Conservation (phyloP, 2,329 filamentous ascomycete genomes). For the Aspergillus sp. region DNA sequence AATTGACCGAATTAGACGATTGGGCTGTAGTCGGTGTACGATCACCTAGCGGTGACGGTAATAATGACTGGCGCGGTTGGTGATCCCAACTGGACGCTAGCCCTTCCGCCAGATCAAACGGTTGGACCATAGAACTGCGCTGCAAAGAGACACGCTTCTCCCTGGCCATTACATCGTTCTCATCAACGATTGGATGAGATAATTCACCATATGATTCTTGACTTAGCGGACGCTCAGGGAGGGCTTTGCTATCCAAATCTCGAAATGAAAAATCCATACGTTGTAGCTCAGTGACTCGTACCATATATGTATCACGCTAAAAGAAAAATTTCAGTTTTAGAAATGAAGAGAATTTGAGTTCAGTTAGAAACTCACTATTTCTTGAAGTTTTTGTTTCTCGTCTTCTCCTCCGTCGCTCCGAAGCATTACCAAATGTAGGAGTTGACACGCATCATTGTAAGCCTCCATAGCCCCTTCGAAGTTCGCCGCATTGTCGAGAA, state of each 20-base stretch:
- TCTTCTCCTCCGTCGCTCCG: slow-evolving; percentile 85
- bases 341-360: slow-evolving; percentile 11
- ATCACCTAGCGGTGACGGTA: slow-evolving; percentile 38
- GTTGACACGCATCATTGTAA: slow-evolving; percentile 84
- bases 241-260: slow-evolving; percentile 65
- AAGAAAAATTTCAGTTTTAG: slow-evolving; percentile 15
- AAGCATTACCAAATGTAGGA: slow-evolving; percentile 84
- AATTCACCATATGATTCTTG: slow-evolving; percentile 53
- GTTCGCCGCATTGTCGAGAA: slow-evolving; percentile 94
- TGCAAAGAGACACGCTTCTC: slow-evolving; percentile 57
- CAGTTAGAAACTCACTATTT: slow-evolving; percentile 69
- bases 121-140: slow-evolving; percentile 42
- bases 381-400: slow-evolving; percentile 77
- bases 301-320: slow-evolving; percentile 84
- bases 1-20: slow-evolving; percentile 36
- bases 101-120: slow-evolving; percentile 28
- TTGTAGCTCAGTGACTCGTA: slow-evolving; percentile 82
- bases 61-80: slow-evolving; percentile 41
- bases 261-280: slow-evolving; percentile 61
- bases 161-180: slow-evolving; percentile 46
- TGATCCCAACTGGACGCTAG: slow-evolving; percentile 35
- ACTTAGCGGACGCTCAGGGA: slow-evolving; percentile 71
- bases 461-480: slow-evolving; percentile 88
- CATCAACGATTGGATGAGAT: slow-evolving; percentile 37
- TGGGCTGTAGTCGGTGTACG: slow-evolving; percentile 21